These are phyloP conservation scores for Irpex sp. DNA, from an alignment of 1,284 basidiomycete species.

Conservation along the genomic window DNA sequence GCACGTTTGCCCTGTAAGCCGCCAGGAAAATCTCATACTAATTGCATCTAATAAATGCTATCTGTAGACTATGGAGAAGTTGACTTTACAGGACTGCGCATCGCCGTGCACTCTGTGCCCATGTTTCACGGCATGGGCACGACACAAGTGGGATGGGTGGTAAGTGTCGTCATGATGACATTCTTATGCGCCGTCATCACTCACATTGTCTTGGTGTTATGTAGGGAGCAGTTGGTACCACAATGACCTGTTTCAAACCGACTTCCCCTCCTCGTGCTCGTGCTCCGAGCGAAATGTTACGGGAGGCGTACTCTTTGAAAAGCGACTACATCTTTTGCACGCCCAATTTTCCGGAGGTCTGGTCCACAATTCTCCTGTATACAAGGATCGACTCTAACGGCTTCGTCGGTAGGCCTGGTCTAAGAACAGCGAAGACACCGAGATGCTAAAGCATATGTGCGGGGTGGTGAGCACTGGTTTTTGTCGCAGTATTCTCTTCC, in stretches of 20 bases:
- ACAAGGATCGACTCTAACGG: background rate
- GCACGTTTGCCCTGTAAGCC: conserved; percentile 10
- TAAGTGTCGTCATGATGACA: background rate
- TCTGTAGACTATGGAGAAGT: conserved; percentile 18
- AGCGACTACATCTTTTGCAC: conserved; percentile 19
- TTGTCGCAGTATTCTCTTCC: background rate
- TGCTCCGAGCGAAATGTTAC: conserved; percentile 18
- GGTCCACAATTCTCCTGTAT: background rate
- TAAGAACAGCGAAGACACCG: conserved; percentile 8
- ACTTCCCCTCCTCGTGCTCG: conserved; percentile 17
- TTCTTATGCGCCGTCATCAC: background rate
- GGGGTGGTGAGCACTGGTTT: conserved; percentile 9
- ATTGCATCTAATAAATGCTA: background rate
- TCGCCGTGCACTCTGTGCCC: conserved; percentile 20
- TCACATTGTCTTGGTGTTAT: background rate
- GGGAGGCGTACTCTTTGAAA: conserved; percentile 10
- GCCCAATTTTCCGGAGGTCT: conserved; percentile 19
- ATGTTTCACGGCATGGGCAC: conserved; percentile 25
- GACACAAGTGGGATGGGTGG: conserved; percentile 6
- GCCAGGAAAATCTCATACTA: background rate
- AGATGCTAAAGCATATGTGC: conserved; percentile 3
- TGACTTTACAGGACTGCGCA: conserved; percentile 18
- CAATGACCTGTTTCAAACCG: conserved; percentile 18
- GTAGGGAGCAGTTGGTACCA: conserved; percentile 16
- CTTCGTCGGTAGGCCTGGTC: conserved; percentile 7